Evolutionary conservation across 2,329 filamentous ascomycete species (phyloP).

Genomic region (Apiospora marii): DNA sequence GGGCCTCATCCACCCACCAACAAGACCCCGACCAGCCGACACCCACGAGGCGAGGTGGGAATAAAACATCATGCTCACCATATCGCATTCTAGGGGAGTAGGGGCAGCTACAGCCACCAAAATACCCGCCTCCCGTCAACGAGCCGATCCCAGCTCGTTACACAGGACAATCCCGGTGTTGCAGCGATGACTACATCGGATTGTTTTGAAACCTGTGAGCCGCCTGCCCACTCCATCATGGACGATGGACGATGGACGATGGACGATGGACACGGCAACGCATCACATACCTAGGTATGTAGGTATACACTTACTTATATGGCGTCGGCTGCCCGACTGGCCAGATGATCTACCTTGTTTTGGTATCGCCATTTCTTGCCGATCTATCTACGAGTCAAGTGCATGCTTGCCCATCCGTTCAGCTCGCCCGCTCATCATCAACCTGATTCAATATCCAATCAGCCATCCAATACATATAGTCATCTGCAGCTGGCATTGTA

Average conservation of each 20-base stretch:
- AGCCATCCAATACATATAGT: neutral
- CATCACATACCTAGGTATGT: too few species aligned
- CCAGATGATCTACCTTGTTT: neutral
- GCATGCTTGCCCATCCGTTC: neutral
- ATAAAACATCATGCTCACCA: neutral
- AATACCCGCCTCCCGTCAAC: neutral
- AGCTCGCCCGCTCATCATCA: neutral
- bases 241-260: too few species aligned
- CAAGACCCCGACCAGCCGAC: too few species aligned
- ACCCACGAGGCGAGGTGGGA: neutral
- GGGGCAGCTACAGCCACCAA: neutral
- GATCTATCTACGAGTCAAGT: neutral
- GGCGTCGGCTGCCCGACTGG: neutral
- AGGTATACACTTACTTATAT: neutral
- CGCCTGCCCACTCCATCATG: neutral
- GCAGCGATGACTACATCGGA: slow-evolving; percentile 7
- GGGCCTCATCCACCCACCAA: neutral
- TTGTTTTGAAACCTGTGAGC: slow-evolving; percentile 20
- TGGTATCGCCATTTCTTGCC: neutral
- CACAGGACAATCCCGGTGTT: neutral
- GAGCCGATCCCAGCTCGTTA: neutral
- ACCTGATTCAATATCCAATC: neutral
- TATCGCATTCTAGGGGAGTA: neutral
- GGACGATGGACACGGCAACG: too few species aligned
- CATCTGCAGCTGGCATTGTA: neutral